Base-by-base conservation (phyloP, 169 alveolate species). In the Cryptosporidium felis region DNA sequence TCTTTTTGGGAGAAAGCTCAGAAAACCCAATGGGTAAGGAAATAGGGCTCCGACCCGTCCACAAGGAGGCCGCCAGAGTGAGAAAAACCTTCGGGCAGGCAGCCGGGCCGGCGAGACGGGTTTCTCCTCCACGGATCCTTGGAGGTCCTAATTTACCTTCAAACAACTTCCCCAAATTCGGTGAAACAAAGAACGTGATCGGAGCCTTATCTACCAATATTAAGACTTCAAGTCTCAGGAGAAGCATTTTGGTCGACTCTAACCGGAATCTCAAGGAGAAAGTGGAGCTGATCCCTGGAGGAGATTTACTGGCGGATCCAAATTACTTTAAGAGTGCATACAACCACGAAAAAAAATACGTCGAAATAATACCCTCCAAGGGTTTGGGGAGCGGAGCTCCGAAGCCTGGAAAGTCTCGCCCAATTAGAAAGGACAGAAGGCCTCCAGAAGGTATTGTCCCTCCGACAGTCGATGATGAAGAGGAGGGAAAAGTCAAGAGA, bases 341-440 rank as follows among this genome's bases (percentile, higher is more conserved):
- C n/a, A 12, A 36, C 16, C 6, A 47, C 23, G 85, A 38, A 28
- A 2, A 14, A 5, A 40, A 40, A 0, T 74, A 74, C 28, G 38
- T 74, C 21, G 66, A 53, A 36, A 53, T 56, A 59, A 74, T 51
- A 36, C 85, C 85, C 5, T 36, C 41, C 26, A 53, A 41, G 18
- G 85, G 85, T 16, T 26, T 30, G 5, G 85, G 85, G 10, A 18
- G 74, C 6, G 85, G 85, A 2, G 23, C 32, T n/a, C 85, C 85
- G n/a, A 74, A 21, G n/a, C 56, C 61, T 36, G 85, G 85, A 23
- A 49, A 36, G 30, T 21, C 21, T 14, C 74, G 16, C 10, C 32
- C 28, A 56, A 38, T 40, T 5, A 21, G 38, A 53, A 74, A 51
- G 38, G 36, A 14, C 9, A 44, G 59, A 14, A 38, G 9, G n/a